Evolutionary conservation across 2,329 filamentous ascomycete species (phyloP), one percentile per base, ranked within the genome.

Genomic region (Pseudocercospora eumusae): DNA sequence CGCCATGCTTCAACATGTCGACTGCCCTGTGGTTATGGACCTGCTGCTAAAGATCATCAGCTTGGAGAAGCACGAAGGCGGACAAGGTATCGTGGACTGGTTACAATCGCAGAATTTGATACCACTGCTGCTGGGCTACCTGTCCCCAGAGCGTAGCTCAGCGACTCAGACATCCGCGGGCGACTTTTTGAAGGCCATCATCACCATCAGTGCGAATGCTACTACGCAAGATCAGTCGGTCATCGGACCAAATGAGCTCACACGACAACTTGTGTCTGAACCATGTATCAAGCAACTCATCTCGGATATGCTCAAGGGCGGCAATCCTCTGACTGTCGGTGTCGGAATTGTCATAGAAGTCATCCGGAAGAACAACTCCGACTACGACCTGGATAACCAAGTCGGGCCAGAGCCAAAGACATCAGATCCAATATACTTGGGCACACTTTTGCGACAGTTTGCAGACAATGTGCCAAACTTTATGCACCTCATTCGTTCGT

Each of bases 151-250:
- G 64, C 88, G 96, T 73, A 90, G 88, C 66, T 91, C 92, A 75
- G 91, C 93, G 1, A 96, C 95, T 1, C 95, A 99, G 76, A 98
- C 95, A 0, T 96, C 95, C 0, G 95, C 95, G 0, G 95, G 95
- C 47, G 95, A 99, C 74, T 99, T 99, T 69, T 85, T 99, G 71
- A 99, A 99, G 76, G 95, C 95, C 45, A 97, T 99, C 74, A 98
- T 99, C 68, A 99, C 95, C 25, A 97, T 99, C 62, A 98, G 95
- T 1, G 95, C 95, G 64, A 99, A 99, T 73, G 95, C 95, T 2
- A 97, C 93, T 1, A 95, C 96, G 70, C 96, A 97, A 72, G 95
- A 99, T 73, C 93, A 97, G 75, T 95, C 93, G n/a, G 97, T 96
- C 71, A 98, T 99, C 74, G 95, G 95, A 3, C 95, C 95, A 3